Conservation (phyloP, 139 green algal species). For the Haematococcus sp. region DNA sequence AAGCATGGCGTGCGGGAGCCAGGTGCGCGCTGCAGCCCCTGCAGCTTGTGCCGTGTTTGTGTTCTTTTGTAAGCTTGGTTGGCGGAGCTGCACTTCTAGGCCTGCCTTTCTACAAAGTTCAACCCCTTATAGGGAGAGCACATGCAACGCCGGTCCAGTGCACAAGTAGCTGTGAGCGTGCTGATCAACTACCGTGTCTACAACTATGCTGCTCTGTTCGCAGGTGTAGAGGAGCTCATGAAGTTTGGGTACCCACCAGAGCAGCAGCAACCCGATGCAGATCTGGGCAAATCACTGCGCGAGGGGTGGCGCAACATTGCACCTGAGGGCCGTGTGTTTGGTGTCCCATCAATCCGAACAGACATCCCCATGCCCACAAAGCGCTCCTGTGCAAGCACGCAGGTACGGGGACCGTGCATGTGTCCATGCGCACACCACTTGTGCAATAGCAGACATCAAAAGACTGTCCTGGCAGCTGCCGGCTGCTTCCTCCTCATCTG, state of each 20-base stretch:
- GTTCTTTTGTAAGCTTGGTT: too few relatives aligned
- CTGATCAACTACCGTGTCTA: too few relatives aligned
- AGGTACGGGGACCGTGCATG: too few relatives aligned
- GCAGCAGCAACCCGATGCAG: conserved; percentile 61
- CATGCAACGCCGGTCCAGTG: too few relatives aligned
- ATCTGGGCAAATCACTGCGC: conserved; percentile 66
- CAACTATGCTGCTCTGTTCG: neutral
- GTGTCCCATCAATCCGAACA: conserved; percentile 55
- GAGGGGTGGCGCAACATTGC: conserved; percentile 60
- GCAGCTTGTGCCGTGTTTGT: too few relatives aligned
- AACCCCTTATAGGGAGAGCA: too few relatives aligned
- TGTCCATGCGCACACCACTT: too few relatives aligned
- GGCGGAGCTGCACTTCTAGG: too few relatives aligned
- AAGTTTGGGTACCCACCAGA: conserved; percentile 32
- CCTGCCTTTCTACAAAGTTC: too few relatives aligned
- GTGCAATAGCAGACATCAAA: too few relatives aligned
- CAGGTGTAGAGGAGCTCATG: conserved; percentile 51
- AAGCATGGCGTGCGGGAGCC: conserved; percentile 10
- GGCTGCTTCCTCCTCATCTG: neutral
- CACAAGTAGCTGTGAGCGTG: too few relatives aligned
- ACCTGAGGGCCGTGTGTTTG: conserved; percentile 35
- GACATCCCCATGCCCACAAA: conserved; percentile 47
- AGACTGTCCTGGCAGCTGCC: neutral
- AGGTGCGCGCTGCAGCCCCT: neutral
- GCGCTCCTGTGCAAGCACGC: neutral